Base-by-base conservation (phyloP, 1,284 basidiomycete genomes). In the Pseudozyma sp. region DNA sequence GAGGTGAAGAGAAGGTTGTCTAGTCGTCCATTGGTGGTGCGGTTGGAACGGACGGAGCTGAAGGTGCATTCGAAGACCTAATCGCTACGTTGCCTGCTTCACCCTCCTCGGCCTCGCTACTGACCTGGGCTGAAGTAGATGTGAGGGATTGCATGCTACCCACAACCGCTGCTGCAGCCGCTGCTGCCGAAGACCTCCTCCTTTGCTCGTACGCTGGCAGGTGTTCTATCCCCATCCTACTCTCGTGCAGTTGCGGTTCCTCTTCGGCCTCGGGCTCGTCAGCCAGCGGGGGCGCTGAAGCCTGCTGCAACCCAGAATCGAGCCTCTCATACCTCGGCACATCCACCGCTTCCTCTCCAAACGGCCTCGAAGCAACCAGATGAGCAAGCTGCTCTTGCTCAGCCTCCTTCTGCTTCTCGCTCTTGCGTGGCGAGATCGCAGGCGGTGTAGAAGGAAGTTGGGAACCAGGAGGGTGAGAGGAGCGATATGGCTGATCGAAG, bases 401-500 rank as follows among this genome's bases (percentile, higher is more conserved):
- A 1, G 73, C 73, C 21, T 76, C 73, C 5, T 51, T 52, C 48
- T 70, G 67, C 52, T 76, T 76, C 14, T 76, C 73, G 38, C 59
- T 61, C 56, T 58, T 62, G 35, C 65, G 60, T 16, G 52, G 51
- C n/a, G 63, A 45, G 35, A 52, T 31, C 21, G 36, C 39, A 21
- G 56, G 59, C 0, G 53, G 49, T 19, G 59, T 49, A 0, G 40
- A 21, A 0, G 67, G 59, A 12, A 58, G 19, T 13, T 21, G 6
- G 5, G 45, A 10, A 3, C 56, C 47, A 16, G 70, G 69, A 4
- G 70, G 68, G 5, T 52, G 44, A 11, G 59, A 11, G 19, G 59
- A 21, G 7, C 70, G 61, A 40, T 79, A 79, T 0, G 78, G 78
- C 58, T 78, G 52, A 35, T 79, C 78, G 43, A 79, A 79, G 13